These are phyloP conservation scores for Aegilops speltoides DNA, from an alignment of 176 grass and related monocot genomes.

Conservation along the genomic window DNA sequence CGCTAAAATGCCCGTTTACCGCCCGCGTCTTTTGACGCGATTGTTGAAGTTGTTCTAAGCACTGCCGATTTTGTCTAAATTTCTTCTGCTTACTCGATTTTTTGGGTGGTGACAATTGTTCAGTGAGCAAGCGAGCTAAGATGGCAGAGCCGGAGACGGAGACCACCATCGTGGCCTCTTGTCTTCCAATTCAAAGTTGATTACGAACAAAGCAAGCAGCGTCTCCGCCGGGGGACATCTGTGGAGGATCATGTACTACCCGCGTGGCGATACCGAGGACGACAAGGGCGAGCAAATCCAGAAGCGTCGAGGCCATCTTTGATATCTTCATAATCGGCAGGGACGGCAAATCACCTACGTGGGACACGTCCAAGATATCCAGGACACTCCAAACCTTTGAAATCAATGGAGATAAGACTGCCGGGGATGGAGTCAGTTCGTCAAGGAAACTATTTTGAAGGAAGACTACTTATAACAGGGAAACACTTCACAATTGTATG, in stretches of 20 bases:
- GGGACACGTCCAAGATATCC: neutral
- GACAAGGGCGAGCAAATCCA: neutral
- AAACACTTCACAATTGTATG: constrained; percentile 27
- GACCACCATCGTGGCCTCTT: neutral
- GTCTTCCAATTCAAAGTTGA: constrained; percentile 19
- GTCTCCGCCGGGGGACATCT: constrained; percentile 27
- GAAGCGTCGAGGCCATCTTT: constrained; percentile 5
- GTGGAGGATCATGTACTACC: constrained; percentile 25
- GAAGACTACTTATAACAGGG: neutral
- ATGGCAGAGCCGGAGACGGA: neutral
- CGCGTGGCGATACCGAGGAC: neutral
- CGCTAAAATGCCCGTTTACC: too few species aligned
- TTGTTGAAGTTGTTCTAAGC: too few species aligned
- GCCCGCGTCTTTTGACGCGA: too few species aligned
- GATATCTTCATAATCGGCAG: neutral
- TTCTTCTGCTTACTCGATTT: neutral
- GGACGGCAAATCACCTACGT: neutral
- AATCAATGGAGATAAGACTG: neutral
- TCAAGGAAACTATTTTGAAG: neutral
- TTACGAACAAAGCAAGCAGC: neutral
- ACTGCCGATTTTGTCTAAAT: neutral
- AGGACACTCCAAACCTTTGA: neutral
- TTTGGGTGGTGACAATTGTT: neutral
- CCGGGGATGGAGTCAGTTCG: neutral
- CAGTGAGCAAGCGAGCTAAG: neutral